Base-by-base conservation (phyloP, 441 rosid genomes). In the California macrophylla region DNA sequence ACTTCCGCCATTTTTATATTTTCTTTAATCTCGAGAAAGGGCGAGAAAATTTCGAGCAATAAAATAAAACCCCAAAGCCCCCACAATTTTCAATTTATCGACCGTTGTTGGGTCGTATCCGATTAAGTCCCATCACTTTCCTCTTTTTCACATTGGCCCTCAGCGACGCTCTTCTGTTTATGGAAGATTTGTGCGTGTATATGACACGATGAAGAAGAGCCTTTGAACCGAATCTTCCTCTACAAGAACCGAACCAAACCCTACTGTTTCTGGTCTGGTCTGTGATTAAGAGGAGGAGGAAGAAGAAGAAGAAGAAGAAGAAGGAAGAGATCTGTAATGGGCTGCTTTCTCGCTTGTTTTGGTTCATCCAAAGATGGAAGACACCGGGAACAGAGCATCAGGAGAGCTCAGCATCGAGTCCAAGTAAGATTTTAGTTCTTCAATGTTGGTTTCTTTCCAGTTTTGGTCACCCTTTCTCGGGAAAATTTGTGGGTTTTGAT, bases 331-430 rank as follows among this genome's bases (percentile, higher is more conserved):
- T 24, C 6, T 20, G 38, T 2, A 21, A 74, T 74, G 77, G 77
- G 77, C 58, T 74, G 77, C 74, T 70, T 74, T 62, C 70, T 40
- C 7, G 47, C 52, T 30, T 74, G 77, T 65, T 74, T 74, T 54
- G 77, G 77, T 42, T 65, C 72, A 4, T 74, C 73, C 58, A 69
- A 69, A 2, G 76, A 74, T 56, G 65, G 66, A 47, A 42, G 47
- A 23, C 77, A 67, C 15, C 10, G 73, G 36, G 65, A 66, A 69
- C 69, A 66, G 52, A 34, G 54, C 61, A n/a, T 50, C 60, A 70
- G 60, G 60, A 20, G 24, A 25, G 60, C 23, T 61, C 73, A 66
- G 54, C 61, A 69, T 8, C 66, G 67, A 6, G 67, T 66, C 6
- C 67, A 58, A 12, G 74, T 69, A 16, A 21, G 66, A 12, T 60